Conservation (phyloP, 345 rosid genomes). For the Punica granatum region DNA sequence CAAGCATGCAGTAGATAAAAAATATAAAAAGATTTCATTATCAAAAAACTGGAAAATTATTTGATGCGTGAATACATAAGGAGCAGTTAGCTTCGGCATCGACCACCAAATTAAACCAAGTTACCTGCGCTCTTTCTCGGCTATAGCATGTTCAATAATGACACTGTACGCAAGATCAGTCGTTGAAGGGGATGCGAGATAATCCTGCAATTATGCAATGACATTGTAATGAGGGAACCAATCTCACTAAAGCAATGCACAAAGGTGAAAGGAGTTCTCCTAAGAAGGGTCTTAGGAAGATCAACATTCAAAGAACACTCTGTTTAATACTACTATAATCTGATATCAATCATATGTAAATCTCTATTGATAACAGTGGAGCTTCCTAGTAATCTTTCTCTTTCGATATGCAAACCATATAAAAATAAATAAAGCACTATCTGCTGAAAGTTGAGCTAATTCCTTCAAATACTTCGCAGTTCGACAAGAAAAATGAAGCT, state of each 20-base stretch:
- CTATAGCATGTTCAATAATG: slow-evolving; percentile 81
- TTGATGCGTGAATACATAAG: neutral
- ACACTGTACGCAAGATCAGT: slow-evolving; percentile 79
- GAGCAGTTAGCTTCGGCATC: neutral
- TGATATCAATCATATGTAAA: no score
- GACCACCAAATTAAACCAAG: slow-evolving; percentile 2
- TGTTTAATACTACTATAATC: neutral
- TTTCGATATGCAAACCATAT: no score
- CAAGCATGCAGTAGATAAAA: neutral
- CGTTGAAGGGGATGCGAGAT: slow-evolving; percentile 69
- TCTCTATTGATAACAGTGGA: no score
- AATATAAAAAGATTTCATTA: neutral
- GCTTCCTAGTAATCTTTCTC: no score
- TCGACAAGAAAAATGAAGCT: neutral
- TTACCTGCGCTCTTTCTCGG: slow-evolving; percentile 99
- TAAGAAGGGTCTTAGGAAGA: neutral
- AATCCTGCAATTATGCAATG: slow-evolving; percentile 53
- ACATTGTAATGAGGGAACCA: slow-evolving; percentile 5
- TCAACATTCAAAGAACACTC: neutral
- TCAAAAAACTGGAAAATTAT: neutral
- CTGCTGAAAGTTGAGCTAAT: no score
- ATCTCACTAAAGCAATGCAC: neutral
- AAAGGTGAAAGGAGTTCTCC: neutral
- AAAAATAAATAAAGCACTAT: no score
- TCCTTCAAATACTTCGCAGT: no score